phyloP scores from a whole-genome alignment of 164 flowering plant genomes.

The Magnolia officinalis region DNA sequence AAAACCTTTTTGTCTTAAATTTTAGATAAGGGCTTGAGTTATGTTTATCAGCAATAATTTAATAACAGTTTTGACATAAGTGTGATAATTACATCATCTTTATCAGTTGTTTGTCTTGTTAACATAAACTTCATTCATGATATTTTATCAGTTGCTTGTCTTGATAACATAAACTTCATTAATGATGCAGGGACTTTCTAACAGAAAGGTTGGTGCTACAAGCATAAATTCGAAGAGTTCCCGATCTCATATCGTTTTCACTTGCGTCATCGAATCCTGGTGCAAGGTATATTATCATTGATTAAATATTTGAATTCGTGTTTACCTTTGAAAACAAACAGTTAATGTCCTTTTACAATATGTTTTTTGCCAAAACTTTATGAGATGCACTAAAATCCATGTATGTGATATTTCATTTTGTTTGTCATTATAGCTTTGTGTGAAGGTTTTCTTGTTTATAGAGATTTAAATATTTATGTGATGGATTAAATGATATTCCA shows the following conservation, averaged over 20 bases:
- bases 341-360: too few species aligned
- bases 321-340: background rate
- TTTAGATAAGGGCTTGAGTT: too few species aligned
- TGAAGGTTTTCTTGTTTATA: background rate
- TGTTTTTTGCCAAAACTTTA: too few species aligned
- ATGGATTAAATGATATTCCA: background rate
- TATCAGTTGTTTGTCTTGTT: background rate
- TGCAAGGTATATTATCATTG: constrained; percentile 58
- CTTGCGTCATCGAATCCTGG: constrained; percentile 89
- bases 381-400: too few species aligned
- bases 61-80: too few species aligned
- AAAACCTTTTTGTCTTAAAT: background rate
- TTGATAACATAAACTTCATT: background rate
- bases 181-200: constrained; percentile 83
- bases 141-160: constrained; percentile 1
- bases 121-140: background rate
- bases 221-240: constrained; percentile 90
- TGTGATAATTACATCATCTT: too few species aligned
- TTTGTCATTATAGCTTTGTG: background rate
- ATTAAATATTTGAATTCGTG: background rate
- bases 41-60: too few species aligned
- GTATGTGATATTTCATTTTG: too few species aligned
- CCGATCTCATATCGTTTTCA: constrained; percentile 83
- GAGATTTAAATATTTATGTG: background rate
- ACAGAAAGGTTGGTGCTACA: constrained; percentile 83